Percentiles rank a stretch among this genome's conserved stretches.
Evolutionary conservation across 208 protist genomes (phyloP).

Genomic region (Entamoeba dispar): DNA sequence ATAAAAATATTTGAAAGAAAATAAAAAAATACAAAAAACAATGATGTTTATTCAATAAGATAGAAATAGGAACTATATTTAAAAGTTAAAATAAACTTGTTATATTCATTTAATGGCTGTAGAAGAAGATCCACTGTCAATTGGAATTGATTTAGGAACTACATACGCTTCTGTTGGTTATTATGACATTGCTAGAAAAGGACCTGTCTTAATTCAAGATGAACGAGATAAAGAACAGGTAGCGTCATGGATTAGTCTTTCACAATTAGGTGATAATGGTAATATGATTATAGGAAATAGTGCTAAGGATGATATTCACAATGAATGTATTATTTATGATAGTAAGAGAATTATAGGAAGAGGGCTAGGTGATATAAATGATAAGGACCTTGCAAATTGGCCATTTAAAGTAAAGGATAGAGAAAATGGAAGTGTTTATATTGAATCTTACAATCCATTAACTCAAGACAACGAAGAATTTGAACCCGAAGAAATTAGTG

Average conservation of each 20-base stretch:
- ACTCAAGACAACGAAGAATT: not conserved
- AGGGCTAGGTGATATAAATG: not conserved
- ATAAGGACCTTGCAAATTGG: not conserved
- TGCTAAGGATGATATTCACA: not conserved
- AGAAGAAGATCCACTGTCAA: too few relatives aligned
- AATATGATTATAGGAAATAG: not conserved
- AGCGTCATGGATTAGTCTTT: not conserved
- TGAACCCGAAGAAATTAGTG: not conserved
- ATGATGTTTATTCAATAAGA: too few relatives aligned
- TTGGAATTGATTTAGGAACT: not conserved
- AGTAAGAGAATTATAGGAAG: not conserved
- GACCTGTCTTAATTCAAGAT: not conserved
- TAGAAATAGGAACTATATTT: too few relatives aligned
- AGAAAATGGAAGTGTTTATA: not conserved
- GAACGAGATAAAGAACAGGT: not conserved
- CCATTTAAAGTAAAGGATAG: not conserved
- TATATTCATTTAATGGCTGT: too few relatives aligned
- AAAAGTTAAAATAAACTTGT: too few relatives aligned
- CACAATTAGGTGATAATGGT: not conserved
- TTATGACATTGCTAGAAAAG: not conserved
- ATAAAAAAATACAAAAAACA: too few relatives aligned
- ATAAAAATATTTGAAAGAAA: too few relatives aligned
- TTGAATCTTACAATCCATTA: not conserved
- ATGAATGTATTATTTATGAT: not conserved
- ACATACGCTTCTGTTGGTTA: not conserved